Percentiles rank a stretch among this genome's conserved stretches.
These are phyloP conservation scores for Biscogniauxia marginata DNA, from an alignment of 2,329 filamentous ascomycete species.

Conservation along the genomic window DNA sequence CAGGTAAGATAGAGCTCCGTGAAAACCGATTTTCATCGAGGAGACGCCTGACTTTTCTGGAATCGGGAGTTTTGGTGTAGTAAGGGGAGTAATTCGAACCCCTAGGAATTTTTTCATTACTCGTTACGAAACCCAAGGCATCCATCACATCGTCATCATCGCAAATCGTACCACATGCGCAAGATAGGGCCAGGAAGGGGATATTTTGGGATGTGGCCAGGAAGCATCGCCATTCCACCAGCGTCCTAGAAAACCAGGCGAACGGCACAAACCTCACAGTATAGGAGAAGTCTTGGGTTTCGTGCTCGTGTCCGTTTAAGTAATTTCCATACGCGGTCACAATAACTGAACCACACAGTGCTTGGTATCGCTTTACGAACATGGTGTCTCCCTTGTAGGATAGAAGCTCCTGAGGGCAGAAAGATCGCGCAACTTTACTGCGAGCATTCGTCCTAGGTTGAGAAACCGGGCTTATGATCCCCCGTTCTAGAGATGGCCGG, in stretches of 20 bases:
- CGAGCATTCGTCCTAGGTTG: too few species aligned
- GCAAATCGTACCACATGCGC: constrained; percentile 5
- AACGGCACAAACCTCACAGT: constrained; percentile 9
- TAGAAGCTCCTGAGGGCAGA: not conserved
- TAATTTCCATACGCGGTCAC: not conserved
- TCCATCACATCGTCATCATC: constrained; percentile 9
- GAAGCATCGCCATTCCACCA: constrained; percentile 9
- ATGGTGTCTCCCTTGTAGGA: not conserved
- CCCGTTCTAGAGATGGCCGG: too few species aligned
- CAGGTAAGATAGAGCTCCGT: not conserved
- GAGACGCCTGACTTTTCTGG: constrained; percentile 1
- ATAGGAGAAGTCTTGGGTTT: constrained; percentile 5
- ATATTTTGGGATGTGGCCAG: not conserved
- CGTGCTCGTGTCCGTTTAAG: too few species aligned
- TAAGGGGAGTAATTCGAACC: not conserved
- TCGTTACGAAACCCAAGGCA: constrained; percentile 5
- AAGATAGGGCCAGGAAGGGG: constrained; percentile 2
- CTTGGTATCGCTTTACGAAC: not conserved
- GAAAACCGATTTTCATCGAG: constrained; percentile 5
- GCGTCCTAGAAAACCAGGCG: constrained; percentile 9
- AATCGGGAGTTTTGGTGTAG: constrained; percentile 1
- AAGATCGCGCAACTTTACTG: too few species aligned
- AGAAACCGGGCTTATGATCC: too few species aligned
- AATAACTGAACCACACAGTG: not conserved
- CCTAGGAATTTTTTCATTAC: not conserved